Conservation (phyloP, 345 rosid genomes). For the Mallotus nudiflorus region DNA sequence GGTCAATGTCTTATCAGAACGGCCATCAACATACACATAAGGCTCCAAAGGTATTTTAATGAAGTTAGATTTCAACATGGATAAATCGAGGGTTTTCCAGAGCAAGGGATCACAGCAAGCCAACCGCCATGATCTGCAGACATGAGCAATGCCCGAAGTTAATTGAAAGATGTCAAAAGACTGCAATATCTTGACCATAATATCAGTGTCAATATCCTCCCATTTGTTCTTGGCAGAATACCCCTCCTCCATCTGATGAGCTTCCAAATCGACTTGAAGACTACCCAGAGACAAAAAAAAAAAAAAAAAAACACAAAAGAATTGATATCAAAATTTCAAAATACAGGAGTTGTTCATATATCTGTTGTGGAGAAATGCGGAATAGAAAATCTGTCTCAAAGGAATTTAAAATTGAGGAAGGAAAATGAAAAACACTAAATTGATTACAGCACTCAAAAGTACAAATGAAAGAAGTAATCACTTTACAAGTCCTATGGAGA, state of each 20-base stretch:
- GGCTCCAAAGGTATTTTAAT: slow-evolving; percentile 74
- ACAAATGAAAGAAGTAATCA: neutral
- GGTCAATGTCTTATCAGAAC: slow-evolving; percentile 58
- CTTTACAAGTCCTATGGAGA: neutral
- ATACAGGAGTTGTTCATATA: neutral
- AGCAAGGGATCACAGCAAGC: slow-evolving; percentile 87
- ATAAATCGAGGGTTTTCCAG: slow-evolving; percentile 84
- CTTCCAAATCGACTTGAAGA: neutral
- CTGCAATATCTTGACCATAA: slow-evolving; percentile 66
- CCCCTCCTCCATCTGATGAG: slow-evolving; percentile 49
- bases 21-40: slow-evolving; percentile 64
- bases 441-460: too few species aligned
- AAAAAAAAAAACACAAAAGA: too few species aligned
- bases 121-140: slow-evolving; percentile 73
- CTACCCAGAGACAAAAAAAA: neutral
- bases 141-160: slow-evolving; percentile 67
- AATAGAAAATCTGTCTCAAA: neutral
- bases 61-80: slow-evolving; percentile 61
- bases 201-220: slow-evolving; percentile 78
- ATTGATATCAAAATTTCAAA: neutral
- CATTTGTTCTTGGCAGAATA: slow-evolving; percentile 47
- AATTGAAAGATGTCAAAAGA: slow-evolving; percentile 53
- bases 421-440: too few species aligned
- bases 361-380: neutral
- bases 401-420: neutral